Evolutionary conservation across 495 filamentous ascomycete genomes (phyloP), one percentile per base, ranked within the genome.

Genomic region (Haplographium delicatum): DNA sequence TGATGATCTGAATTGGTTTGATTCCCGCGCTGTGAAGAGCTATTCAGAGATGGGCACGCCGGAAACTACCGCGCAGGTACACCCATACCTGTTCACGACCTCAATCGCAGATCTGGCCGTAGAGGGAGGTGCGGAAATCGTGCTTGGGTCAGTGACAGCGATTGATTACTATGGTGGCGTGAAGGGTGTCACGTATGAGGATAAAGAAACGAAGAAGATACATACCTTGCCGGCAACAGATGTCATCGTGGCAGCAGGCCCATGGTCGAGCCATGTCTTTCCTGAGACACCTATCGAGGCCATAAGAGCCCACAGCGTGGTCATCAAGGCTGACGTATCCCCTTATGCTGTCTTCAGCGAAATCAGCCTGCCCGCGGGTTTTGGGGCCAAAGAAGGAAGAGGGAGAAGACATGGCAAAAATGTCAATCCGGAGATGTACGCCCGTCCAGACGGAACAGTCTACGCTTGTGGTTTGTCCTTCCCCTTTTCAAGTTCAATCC

Each of bases 311-410:
- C 94, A 97, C 68, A 91, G 85, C 65, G 88, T 98, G 20, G 88
- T 91, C 8, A 94, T 94, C 52, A 74, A 79, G 10, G 79, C 77
- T 3, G 81, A 91, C 28, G 83, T 96, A 26, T 89, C 82, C 46
- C 86, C 87, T 11, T 91, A 95, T 64, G 87, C 88, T 3, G 73
- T 98, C 1, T 98, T 98, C 68, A 96, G 90, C 8, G 80, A 88
- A 46, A 96, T 98, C 56, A 74, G 79, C 26, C 75, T 96, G 1
- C 89, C 90, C 0, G 66, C 71, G 6, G 70, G 79, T 56, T 80
- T 69, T 62, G 66, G 50, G 54, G 64, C 56, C 64, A 69, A 41
- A 74, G 83, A 57, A 77, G 73, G 68, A 61, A 73, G 20, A 7
- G 77, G 82, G 35, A 22, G 46, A 24, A 51, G 44, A 20, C 46